These are phyloP conservation scores for Melastoma malabathricum DNA, from an alignment of 345 rosid species.

Conservation along the genomic window DNA sequence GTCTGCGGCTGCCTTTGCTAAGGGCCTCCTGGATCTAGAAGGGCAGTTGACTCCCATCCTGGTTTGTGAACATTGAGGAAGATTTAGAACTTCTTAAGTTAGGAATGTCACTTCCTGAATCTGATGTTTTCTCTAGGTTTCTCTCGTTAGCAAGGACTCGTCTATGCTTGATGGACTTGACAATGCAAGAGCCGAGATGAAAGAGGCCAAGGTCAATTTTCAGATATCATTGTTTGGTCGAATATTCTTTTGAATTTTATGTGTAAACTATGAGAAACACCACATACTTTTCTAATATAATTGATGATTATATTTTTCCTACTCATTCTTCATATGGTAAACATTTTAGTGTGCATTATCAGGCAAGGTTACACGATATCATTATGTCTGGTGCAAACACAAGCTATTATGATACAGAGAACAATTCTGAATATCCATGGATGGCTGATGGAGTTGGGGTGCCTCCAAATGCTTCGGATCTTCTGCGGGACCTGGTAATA, in stretches of 20 bases:
- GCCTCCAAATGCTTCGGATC: constrained; percentile 67
- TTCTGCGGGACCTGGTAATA: constrained; percentile 63
- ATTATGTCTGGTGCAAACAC: constrained; percentile 49
- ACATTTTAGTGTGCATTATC: constrained; percentile 12
- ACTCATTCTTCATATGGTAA: background rate
- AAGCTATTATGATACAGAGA: constrained; percentile 20
- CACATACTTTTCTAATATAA: too few species aligned
- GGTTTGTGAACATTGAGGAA: constrained; percentile 33
- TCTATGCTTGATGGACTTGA: constrained; percentile 99
- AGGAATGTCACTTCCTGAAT: constrained; percentile 11
- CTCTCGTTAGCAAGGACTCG: constrained; percentile 98
- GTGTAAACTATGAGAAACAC: background rate
- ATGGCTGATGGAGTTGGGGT: constrained; percentile 96
- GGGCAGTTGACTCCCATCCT: constrained; percentile 96
- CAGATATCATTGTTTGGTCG: constrained; percentile 9
- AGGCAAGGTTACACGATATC: constrained; percentile 87
- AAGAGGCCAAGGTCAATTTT: constrained; percentile 75
- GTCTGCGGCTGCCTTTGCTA: constrained; percentile 99
- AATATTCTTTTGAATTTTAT: constrained; percentile 6
- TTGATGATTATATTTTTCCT: background rate
- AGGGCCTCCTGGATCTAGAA: constrained; percentile 98
- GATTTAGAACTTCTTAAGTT: constrained; percentile 6
- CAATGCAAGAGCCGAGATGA: constrained; percentile 85
- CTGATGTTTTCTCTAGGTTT: constrained; percentile 46
- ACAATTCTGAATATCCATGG: constrained; percentile 68